Evolutionary conservation across 177 flowering plant species (phyloP).

Genomic region (Vitis hybrid): DNA sequence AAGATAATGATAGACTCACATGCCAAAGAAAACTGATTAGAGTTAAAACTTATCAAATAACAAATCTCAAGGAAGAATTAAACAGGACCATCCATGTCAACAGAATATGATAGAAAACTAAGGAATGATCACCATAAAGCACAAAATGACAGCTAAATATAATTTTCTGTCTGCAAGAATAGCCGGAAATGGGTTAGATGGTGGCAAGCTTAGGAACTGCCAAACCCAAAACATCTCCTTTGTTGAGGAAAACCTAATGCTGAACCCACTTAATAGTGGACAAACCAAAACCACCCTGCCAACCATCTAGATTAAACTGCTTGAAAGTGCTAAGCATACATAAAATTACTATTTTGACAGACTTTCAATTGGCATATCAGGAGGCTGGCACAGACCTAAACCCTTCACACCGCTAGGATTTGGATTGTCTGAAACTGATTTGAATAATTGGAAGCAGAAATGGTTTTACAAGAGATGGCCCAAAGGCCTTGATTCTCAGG

Average conservation of each 20-base stretch:
- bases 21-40: neutral
- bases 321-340: neutral
- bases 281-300: neutral
- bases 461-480: too few species aligned
- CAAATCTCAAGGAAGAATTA: neutral
- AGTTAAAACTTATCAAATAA: neutral
- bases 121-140: neutral
- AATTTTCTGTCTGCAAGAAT: neutral
- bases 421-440: too few species aligned
- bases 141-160: neutral
- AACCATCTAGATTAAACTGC: neutral
- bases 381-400: too few species aligned
- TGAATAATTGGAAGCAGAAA: too few species aligned
- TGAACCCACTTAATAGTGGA: neutral
- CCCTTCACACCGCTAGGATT: too few species aligned
- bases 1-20: conserved; percentile 4
- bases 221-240: neutral
- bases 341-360: neutral
- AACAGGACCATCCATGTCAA: neutral
- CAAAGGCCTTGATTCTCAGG: too few species aligned
- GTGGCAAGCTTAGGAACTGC: neutral
- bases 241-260: neutral
- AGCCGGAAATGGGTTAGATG: neutral
- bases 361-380: neutral
- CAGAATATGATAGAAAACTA: neutral